These are phyloP conservation scores for Dioscorea cayenensis DNA, from an alignment of 116 monocot genomes.

Conservation along the genomic window DNA sequence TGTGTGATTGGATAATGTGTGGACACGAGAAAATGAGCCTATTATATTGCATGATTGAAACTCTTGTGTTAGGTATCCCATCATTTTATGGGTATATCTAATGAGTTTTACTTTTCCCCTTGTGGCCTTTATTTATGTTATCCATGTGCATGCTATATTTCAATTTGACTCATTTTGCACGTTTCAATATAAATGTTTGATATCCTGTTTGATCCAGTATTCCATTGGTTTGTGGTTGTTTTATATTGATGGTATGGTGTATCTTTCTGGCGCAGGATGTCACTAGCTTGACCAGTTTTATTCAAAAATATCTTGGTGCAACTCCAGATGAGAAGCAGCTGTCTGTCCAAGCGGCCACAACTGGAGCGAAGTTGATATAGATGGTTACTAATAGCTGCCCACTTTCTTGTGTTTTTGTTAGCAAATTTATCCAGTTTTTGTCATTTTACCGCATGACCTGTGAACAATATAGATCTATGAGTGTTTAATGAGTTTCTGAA, in stretches of 20 bases:
- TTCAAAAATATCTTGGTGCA: conserved; percentile 69
- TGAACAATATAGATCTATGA: too few species aligned
- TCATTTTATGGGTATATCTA: too few species aligned
- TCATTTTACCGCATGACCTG: too few species aligned
- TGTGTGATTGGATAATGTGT: too few species aligned
- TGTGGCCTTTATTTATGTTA: too few species aligned
- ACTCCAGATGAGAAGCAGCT: conserved; percentile 91
- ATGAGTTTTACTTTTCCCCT: too few species aligned
- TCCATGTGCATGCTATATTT: too few species aligned
- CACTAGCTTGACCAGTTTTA: conserved; percentile 58
- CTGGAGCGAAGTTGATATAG: conserved; percentile 88
- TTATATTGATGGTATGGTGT: not conserved
- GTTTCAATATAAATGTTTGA: not conserved
- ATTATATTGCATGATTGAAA: not conserved
- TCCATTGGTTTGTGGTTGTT: not conserved
- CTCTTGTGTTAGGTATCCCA: too few species aligned
- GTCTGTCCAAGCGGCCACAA: conserved; percentile 80
- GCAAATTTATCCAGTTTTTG: too few species aligned
- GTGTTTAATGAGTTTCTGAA: too few species aligned
- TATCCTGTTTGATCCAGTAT: not conserved
- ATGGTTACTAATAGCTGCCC: conserved; percentile 29
- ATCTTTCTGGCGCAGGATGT: conserved; percentile 53
- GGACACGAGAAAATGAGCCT: not conserved
- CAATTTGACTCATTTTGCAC: not conserved
- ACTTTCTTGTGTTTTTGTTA: not conserved